A percentile compares a stretch with the other conserved stretches of the same genome.
phyloP scores from a whole-genome alignment of 2,329 filamentous ascomycete genomes.

The Didymella segeticola region DNA sequence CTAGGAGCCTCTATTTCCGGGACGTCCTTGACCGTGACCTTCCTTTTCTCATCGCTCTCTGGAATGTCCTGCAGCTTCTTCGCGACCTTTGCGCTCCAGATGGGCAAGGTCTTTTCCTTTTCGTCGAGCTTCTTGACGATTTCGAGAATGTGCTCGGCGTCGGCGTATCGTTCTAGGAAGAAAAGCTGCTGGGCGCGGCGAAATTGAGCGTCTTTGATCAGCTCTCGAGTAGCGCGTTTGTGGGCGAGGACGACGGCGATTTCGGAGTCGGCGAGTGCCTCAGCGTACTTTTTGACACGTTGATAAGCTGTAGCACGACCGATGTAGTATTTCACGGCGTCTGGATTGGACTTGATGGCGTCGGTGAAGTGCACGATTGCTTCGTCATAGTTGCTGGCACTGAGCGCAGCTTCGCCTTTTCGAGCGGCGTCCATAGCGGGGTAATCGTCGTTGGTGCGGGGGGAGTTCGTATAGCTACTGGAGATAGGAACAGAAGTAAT shows the following conservation, averaged over 20 bases:
- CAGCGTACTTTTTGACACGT: conserved; percentile 59
- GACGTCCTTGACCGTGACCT: conserved; percentile 54
- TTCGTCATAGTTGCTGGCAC: conserved; percentile 66
- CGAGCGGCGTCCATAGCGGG: conserved; percentile 60
- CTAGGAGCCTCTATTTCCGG: conserved; percentile 58
- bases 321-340: conserved; percentile 79
- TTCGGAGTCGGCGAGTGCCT: conserved; percentile 58
- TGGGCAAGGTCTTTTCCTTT: conserved; percentile 60
- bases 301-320: conserved; percentile 81
- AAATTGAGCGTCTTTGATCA: conserved; percentile 82
- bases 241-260: conserved; percentile 68
- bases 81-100: conserved; percentile 66
- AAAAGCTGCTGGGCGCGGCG: conserved; percentile 78
- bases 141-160: conserved; percentile 75
- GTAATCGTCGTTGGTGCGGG: conserved; percentile 12
- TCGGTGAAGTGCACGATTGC: conserved; percentile 70
- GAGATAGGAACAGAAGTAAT: not conserved
- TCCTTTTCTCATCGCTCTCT: conserved; percentile 56
- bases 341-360: conserved; percentile 70
- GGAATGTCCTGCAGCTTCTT: conserved; percentile 58
- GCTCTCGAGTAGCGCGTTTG: conserved; percentile 74
- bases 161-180: conserved; percentile 72
- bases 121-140: conserved; percentile 60
- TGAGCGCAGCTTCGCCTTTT: conserved; percentile 67
- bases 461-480: not conserved